These are phyloP conservation scores for Colletotrichum lupini DNA, from an alignment of 2,329 filamentous ascomycete species.

Conservation along the genomic window DNA sequence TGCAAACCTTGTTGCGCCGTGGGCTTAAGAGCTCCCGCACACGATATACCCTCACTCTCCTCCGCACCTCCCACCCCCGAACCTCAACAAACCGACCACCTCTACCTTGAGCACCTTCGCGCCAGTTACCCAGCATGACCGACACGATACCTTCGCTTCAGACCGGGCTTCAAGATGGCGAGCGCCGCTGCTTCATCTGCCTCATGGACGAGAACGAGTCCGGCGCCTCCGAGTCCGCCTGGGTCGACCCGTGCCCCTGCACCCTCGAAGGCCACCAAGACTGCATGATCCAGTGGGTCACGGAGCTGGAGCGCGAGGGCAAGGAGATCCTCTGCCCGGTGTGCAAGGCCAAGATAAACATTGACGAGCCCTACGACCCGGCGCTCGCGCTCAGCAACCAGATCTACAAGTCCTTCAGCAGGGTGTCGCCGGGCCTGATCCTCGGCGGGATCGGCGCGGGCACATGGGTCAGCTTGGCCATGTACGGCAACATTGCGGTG, in stretches of 20 bases:
- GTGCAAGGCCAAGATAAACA: slow-evolving; percentile 83
- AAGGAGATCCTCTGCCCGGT: slow-evolving; percentile 85
- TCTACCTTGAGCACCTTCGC: neutral
- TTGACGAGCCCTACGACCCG: slow-evolving; percentile 79
- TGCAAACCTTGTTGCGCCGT: neutral
- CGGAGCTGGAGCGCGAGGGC: slow-evolving; percentile 79
- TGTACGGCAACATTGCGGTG: slow-evolving; percentile 64
- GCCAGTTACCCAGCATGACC: neutral
- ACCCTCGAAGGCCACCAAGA: slow-evolving; percentile 90
- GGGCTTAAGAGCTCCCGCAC: neutral
- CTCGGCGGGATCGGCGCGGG: slow-evolving; percentile 67
- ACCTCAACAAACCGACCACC: neutral
- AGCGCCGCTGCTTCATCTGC: slow-evolving; percentile 71
- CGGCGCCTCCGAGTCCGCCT: slow-evolving; percentile 61
- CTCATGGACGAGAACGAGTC: slow-evolving; percentile 65
- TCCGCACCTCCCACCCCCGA: neutral
- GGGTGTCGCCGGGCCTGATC: slow-evolving; percentile 71
- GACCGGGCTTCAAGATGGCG: neutral
- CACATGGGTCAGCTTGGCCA: slow-evolving; percentile 61
- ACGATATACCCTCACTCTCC: neutral
- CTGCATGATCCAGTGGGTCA: slow-evolving; percentile 91
- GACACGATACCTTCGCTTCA: neutral
- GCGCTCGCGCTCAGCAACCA: slow-evolving; percentile 75
- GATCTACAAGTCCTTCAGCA: slow-evolving; percentile 65
- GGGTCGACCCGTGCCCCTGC: slow-evolving; percentile 92